Percentiles rank a stretch among this genome's conserved stretches.
Conservation (phyloP, 192 early-diverging fungal genomes). For the Linnemannia hyalina region DNA sequence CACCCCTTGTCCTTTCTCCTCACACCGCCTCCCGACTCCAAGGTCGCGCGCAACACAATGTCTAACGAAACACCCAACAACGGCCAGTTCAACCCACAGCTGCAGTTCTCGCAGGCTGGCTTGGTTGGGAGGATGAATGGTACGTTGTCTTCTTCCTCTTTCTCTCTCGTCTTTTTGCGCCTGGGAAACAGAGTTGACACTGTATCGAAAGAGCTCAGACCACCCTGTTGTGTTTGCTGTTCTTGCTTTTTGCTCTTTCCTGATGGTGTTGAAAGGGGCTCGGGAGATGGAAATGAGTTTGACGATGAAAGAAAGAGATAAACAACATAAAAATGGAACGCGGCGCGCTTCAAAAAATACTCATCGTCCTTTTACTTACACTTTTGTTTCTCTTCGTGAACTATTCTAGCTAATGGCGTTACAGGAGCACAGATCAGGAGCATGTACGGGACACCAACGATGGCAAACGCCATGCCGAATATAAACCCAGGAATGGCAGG, state of each 20-base stretch:
- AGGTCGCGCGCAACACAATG: conserved; percentile 37
- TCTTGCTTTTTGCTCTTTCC: neutral
- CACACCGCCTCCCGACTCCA: neutral
- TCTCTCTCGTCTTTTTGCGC: neutral
- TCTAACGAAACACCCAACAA: conserved; percentile 51
- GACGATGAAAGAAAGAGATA: neutral
- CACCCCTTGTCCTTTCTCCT: neutral
- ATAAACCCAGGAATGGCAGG: conserved; percentile 34
- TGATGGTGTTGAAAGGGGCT: neutral
- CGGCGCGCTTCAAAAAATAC: conserved; percentile 2
- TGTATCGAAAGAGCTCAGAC: neutral
- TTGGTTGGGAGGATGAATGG: conserved; percentile 53
- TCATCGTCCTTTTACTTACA: neutral
- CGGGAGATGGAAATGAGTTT: neutral
- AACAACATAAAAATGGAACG: neutral
- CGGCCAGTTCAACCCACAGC: conserved; percentile 48
- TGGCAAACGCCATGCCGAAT: conserved; percentile 51
- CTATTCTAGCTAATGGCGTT: conserved; percentile 38
- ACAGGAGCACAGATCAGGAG: conserved; percentile 54
- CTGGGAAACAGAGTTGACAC: neutral
- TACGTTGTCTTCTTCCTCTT: conserved; percentile 5
- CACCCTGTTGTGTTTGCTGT: no score
- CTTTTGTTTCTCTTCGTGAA: neutral
- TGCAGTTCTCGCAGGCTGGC: conserved; percentile 43
- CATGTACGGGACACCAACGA: conserved; percentile 53